Evolutionary conservation across 2,329 filamentous ascomycete species (phyloP), one percentile per base, ranked within the genome.

Genomic region (Colletotrichum salicis): DNA sequence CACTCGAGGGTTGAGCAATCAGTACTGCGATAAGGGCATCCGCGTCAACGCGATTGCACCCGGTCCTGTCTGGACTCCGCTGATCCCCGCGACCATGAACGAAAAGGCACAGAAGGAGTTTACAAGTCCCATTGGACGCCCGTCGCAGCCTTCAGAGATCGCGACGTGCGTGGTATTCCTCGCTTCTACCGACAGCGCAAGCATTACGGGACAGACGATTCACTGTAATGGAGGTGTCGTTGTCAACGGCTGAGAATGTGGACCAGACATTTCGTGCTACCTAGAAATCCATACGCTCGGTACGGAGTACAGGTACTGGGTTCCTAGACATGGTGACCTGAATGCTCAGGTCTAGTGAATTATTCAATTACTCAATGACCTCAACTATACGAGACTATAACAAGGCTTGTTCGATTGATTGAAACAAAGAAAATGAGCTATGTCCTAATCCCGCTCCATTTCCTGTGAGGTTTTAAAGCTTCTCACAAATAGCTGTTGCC

Each of bases 111-210:
- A 94, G 82, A 90, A 94, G 81, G 84, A 92, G 72, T 96, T 96
- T 80, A 88, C 86, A 2, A 87, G 88, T 27, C 94, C 93, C 0
- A 94, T 96, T 85, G 93, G 93, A 4, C 86, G 94, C 24, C 93
- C 93, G 0, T 91, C 90, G 2, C 94, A 96, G 81, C 94, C 93
- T 2, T 93, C 90, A 67, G 94, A 97, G 85, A 92, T 96, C 73
- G 94, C 93, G 0, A 92, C 93, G 0, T 94, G 92, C 77, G 93
- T 95, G 69, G 93, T 96, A 4, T 96, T 96, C 81, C 83, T 97
- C 74, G 94, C 94, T 0, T 92, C 90, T 63, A 84, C 87, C 71
- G 94, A 96, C 79, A 94, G 92, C 78, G 91, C 89, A 59, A 91
- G 90, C 73, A 90, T 96, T 57, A 92, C 89, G 64, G 94, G 94